Evolutionary conservation across 176 grass and related monocot species (phyloP).

Genomic region (Avena eriantha): DNA sequence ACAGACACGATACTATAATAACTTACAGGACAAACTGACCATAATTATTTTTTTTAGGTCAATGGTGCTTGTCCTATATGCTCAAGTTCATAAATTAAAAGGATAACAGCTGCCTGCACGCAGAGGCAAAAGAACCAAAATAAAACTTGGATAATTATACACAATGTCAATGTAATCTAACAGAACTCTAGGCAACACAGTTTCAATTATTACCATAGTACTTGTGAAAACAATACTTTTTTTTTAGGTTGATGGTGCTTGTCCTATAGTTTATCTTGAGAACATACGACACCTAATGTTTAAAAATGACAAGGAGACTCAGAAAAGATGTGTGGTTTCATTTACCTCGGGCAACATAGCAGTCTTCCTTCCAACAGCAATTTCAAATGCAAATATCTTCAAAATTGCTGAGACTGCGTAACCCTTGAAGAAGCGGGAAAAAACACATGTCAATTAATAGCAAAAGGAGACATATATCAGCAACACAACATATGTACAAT

Average conservation of each 20-base stretch:
- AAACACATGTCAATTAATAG: conserved; percentile 6
- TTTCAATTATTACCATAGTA: neutral
- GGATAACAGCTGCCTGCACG: neutral
- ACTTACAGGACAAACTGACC: neutral
- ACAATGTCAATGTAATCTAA: conserved; percentile 32
- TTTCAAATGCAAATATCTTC: conserved; percentile 95
- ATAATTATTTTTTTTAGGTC: conserved; percentile 21
- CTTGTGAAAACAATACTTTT: conserved; percentile 27
- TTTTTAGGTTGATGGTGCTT: no score
- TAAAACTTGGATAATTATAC: conserved; percentile 3
- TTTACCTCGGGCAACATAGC: conserved; percentile 98
- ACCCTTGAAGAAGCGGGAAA: conserved; percentile 61
- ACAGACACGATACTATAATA: conserved; percentile 3
- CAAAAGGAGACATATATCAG: neutral
- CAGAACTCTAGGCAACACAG: neutral
- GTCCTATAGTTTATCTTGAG: neutral
- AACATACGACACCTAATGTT: neutral
- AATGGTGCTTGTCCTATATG: neutral
- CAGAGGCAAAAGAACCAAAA: conserved; percentile 17
- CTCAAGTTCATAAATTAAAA: neutral
- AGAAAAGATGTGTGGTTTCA: neutral
- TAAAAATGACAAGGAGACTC: neutral
- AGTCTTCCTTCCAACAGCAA: conserved; percentile 79
- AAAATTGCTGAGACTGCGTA: conserved; percentile 95
- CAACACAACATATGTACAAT: conserved; percentile 27